These are phyloP conservation scores for Camellia granthamiana DNA, from an alignment of 148 eudicot genomes.

Conservation along the genomic window DNA sequence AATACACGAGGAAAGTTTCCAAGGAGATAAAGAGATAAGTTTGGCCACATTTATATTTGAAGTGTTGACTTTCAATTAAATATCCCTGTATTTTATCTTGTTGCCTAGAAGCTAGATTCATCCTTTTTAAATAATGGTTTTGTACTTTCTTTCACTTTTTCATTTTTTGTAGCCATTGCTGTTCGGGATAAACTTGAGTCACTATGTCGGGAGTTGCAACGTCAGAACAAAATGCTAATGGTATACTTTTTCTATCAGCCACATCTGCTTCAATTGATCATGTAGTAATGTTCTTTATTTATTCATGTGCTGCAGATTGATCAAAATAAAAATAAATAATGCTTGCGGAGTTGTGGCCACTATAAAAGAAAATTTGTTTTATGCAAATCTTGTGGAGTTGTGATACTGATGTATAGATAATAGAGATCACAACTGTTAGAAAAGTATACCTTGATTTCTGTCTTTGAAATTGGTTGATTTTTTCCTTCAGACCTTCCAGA, in stretches of 20 bases:
- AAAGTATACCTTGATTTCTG: too few species aligned
- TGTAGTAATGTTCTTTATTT: neutral
- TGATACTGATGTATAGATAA: too few species aligned
- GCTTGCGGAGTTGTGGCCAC: slow-evolving; percentile 7
- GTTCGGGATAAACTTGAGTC: slow-evolving; percentile 95
- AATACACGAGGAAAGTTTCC: neutral
- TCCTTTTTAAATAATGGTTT: neutral
- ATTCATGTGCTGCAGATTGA: neutral
- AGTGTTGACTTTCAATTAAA: neutral
- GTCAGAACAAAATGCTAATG: slow-evolving; percentile 88
- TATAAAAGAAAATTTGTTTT: neutral
- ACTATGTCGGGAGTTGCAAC: slow-evolving; percentile 86
- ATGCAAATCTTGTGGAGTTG: neutral
- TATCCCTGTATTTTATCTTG: neutral
- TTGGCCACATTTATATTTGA: neutral
- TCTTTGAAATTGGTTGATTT: too few species aligned
- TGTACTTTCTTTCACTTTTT: neutral
- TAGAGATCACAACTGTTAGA: too few species aligned
- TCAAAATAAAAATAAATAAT: neutral
- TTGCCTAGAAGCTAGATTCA: neutral
- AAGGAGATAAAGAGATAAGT: neutral
- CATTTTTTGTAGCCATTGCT: slow-evolving; percentile 65
- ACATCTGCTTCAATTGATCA: slow-evolving; percentile 5
- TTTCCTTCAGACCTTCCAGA: too few species aligned
- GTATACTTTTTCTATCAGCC: slow-evolving; percentile 34